Base-by-base conservation (phyloP, 805 yeast species). In the Suhomyces kilbournensis region DNA sequence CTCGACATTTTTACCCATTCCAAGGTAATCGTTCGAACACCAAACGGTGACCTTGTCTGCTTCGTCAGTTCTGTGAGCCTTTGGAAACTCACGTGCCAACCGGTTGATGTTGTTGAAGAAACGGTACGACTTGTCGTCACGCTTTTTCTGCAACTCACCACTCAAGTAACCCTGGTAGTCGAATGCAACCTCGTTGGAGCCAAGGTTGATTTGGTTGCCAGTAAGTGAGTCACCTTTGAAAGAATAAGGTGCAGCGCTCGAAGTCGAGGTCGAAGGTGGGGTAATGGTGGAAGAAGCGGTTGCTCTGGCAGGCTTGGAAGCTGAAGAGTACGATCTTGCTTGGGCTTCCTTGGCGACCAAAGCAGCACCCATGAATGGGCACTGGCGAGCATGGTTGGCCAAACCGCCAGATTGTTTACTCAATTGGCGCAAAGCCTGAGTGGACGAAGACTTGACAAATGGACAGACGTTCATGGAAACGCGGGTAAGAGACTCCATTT, bases 11-110 rank as follows among this genome's bases (percentile, higher is more conserved):
- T 83, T 84, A 49, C 97, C 93, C 94, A 94, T 89, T 10, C 98
- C 97, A 55, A 94, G 78, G 69, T 94, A 94, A 71, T 94, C 99
- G 70, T 94, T 94, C 42, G 99, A 92, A 67, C 99, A 94, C 99
- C 99, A 94, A 53, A 94, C 99, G 49, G 96, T 91, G 53, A 94
- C 99, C 66, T 88, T 88, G 63, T 90, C 96, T 14, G 76, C 76
- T 64, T 86, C 90, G 35, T 66, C 55, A 53, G 85, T 79, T 59
- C 94, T 82, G 67, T 94, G 99, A 35, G 99, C 99, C 63, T 76
- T 76, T 44, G 99, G 99, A 66, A 90, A 94, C 67, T 93, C 97
- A 55, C 84, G 78, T 46, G 98, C 98, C 61, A 94, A 79, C 61
- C 99, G 85, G 78, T 94, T 94, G 76, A 94, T 91, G 78, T 94